A percentile compares a stretch with the other conserved stretches of the same genome.
phyloP scores from a whole-genome alignment of 495 filamentous ascomycete species.

The Penicillium manginii region DNA sequence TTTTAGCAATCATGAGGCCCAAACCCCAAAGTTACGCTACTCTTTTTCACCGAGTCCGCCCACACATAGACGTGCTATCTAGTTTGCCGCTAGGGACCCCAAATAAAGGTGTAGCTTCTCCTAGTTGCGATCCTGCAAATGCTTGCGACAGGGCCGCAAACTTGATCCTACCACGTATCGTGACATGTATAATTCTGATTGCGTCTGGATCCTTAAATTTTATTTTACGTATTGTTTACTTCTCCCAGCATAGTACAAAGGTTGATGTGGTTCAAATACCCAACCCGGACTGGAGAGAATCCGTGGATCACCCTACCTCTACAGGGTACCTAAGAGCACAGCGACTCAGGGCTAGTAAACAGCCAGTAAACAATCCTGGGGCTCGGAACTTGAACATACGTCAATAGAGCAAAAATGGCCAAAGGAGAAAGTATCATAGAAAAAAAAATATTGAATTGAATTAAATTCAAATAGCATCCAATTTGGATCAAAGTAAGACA shows the following conservation, averaged over 20 bases:
- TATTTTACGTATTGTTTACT: no score
- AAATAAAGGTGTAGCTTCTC: not conserved
- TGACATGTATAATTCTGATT: no score
- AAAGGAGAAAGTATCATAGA: not conserved
- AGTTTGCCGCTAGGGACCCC: no score
- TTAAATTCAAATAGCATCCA: slow-evolving; percentile 2
- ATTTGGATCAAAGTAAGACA: slow-evolving; percentile 11
- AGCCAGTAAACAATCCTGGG: not conserved
- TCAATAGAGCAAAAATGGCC: not conserved
- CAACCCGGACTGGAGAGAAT: not conserved
- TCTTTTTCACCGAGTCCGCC: no score
- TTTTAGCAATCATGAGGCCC: not conserved
- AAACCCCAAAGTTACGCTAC: not conserved
- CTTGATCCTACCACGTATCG: no score
- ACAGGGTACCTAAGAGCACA: no score
- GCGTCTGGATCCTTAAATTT: no score
- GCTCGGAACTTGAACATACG: no score
- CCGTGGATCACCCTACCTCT: slow-evolving; percentile 1
- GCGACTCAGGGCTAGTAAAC: not conserved
- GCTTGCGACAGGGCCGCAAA: not conserved
- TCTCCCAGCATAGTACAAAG: not conserved
- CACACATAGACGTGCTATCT: no score
- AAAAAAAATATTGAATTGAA: not conserved
- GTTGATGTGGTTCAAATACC: slow-evolving; percentile 1
- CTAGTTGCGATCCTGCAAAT: not conserved